Base-by-base conservation (phyloP, 129 eudicot genomes). In the Ambrosia trifida region DNA sequence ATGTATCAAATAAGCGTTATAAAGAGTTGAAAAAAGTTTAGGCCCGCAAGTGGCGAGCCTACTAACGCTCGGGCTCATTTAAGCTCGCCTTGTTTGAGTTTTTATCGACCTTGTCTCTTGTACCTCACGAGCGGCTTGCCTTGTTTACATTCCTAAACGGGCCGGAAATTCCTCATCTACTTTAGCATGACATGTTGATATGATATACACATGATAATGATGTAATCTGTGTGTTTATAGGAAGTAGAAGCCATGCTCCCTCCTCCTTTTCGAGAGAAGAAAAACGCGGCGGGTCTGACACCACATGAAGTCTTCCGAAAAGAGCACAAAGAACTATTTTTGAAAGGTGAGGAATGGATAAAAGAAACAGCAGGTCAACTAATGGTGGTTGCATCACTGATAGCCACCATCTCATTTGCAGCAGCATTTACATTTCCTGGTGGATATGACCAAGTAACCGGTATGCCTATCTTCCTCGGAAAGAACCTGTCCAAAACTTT, bases 361-460 rank as follows among this genome's bases (percentile, higher is more conserved):
- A 70, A 70, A 24, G 70, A 47, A 44, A 77, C 81, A 3, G 68
- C 81, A 0, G 51, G 35, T 59, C 58, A 73, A 33, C 47, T 54
- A 11, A 69, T 70, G 70, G 67, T 77, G 57, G 76, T 70, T 9
- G 58, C 77, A 2, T 44, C 77, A 10, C 69, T 72, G 2, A 72
- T 72, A 6, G 77, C 77, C 43, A 77, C 81, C 43, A 70, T 77
- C 11, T 67, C 70, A 14, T 77, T 77, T 28, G 70, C 81, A 36
- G 76, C 77, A 0, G 77, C 69, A 2, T 54, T 77, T 5, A 77
- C 76, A 2, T 54, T 77, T 38, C 81, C 81, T 11, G 82, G 82
- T 24, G 82, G 82, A 4, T 70, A 51, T 16, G 56, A 78, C 16
- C 41, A 52, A 46, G 62, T 51, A 12, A 69, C 58, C 13, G 81